These are phyloP conservation scores for Micromonas pusilla DNA, from an alignment of 139 green algal species.

Conservation along the genomic window DNA sequence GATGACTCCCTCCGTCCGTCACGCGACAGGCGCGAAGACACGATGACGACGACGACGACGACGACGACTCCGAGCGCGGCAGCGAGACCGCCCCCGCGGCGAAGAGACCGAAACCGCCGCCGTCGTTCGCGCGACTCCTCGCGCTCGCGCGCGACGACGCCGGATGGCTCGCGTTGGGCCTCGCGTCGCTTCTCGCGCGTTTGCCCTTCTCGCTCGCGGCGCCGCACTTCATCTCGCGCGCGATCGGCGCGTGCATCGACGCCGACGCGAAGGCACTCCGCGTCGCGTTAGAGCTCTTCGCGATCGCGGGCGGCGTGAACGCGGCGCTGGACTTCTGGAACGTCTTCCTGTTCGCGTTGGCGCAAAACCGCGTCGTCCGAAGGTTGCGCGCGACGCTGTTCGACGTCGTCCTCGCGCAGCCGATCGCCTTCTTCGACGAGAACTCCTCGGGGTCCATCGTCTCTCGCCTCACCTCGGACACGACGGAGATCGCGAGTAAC, in stretches of 20 bases:
- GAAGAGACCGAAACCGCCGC: not conserved
- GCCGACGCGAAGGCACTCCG: not conserved
- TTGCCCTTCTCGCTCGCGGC: conserved; percentile 25
- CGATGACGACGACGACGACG: not conserved
- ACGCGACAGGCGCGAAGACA: too few relatives aligned
- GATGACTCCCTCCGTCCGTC: too few relatives aligned
- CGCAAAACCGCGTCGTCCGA: conserved; percentile 23
- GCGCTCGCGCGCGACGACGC: not conserved
- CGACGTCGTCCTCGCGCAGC: not conserved
- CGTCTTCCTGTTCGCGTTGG: conserved; percentile 29
- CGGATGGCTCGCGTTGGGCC: not conserved
- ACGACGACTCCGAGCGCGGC: not conserved
- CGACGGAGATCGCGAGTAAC: conserved; percentile 12
- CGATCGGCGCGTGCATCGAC: conserved; percentile 5
- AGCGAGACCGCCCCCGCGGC: not conserved
- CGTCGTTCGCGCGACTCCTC: not conserved
- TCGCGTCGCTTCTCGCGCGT: not conserved
- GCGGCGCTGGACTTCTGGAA: conserved; percentile 32
- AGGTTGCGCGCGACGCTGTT: not conserved
- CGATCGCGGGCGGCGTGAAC: conserved; percentile 1
- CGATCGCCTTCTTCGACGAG: conserved; percentile 25
- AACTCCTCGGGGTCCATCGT: conserved; percentile 4
- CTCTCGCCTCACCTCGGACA: conserved; percentile 20
- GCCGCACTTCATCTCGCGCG: conserved; percentile 15
- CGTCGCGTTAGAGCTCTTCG: not conserved